These are phyloP conservation scores for Fusarium zealandicum DNA, from an alignment of 2,329 filamentous ascomycete species.

Conservation along the genomic window DNA sequence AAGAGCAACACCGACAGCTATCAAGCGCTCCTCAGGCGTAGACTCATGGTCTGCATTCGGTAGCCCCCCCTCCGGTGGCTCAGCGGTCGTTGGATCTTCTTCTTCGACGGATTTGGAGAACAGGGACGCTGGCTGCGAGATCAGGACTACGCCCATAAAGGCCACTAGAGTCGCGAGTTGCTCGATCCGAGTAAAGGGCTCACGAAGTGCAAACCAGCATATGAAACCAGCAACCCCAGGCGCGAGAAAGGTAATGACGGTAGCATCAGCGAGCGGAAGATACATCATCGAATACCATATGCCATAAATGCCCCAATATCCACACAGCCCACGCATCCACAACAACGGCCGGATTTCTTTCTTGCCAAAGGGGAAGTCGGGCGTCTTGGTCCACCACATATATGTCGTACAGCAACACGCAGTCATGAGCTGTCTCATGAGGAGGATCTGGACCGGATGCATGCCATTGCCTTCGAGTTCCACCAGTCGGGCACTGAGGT, in stretches of 20 bases:
- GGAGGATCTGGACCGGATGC: conserved; percentile 85
- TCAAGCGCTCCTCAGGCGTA: conserved; percentile 70
- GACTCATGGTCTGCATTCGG: conserved; percentile 47
- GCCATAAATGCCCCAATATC: conserved; percentile 81
- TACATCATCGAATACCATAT: conserved; percentile 75
- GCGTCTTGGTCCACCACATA: conserved; percentile 74
- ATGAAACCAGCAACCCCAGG: conserved; percentile 81
- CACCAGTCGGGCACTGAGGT: conserved; percentile 77
- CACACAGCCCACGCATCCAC: conserved; percentile 70
- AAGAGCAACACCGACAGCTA: conserved; percentile 75
- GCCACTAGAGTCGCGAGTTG: conserved; percentile 79
- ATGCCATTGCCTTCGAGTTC: conserved; percentile 76
- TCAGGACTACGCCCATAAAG: conserved; percentile 80
- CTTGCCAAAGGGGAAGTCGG: conserved; percentile 74
- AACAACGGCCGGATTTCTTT: conserved; percentile 73
- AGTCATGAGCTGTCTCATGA: conserved; percentile 80
- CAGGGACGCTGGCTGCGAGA: conserved; percentile 73
- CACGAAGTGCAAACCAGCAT: conserved; percentile 76
- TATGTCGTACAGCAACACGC: conserved; percentile 70
- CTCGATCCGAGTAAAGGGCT: conserved; percentile 80
- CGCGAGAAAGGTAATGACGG: conserved; percentile 86
- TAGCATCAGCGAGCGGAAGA: conserved; percentile 84
- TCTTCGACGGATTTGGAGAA: conserved; percentile 47
- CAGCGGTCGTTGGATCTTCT: conserved; percentile 31
- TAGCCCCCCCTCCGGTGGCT: conserved; percentile 30